Evolutionary conservation across 306 rosid genomes (phyloP).

Genomic region (Cicer judaicum): DNA sequence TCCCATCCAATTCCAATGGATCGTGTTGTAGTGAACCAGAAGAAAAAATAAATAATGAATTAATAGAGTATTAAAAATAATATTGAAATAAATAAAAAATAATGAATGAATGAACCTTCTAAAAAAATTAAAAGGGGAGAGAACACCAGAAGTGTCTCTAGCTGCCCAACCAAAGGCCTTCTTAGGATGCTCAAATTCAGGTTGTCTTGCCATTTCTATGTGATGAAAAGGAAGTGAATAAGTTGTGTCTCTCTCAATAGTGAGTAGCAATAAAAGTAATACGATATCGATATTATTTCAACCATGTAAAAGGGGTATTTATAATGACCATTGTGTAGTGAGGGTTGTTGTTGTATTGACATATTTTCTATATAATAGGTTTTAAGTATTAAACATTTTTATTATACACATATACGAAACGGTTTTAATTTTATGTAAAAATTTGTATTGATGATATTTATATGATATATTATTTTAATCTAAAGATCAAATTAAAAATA

Average conservation of each 20-base stretch:
- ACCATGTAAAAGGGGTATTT: background rate
- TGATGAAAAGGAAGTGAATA: background rate
- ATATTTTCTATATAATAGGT: background rate
- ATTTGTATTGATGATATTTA: no score
- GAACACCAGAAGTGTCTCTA: slow-evolving; percentile 45
- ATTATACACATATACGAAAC: no score
- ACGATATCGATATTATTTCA: background rate
- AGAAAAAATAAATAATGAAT: background rate
- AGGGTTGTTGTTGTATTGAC: background rate
- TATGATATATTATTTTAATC: no score
- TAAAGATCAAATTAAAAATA: no score
- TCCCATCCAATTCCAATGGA: no score
- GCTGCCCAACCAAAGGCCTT: slow-evolving; percentile 52
- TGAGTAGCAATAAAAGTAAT: background rate
- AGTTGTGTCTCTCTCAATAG: background rate
- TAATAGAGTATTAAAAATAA: background rate
- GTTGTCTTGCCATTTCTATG: slow-evolving; percentile 23
- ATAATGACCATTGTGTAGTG: background rate
- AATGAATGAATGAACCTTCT: slow-evolving; percentile 43
- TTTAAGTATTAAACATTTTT: no score
- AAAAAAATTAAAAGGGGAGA: slow-evolving; percentile 54
- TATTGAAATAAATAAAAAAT: background rate
- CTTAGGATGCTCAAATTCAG: slow-evolving; percentile 36
- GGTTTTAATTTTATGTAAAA: no score
- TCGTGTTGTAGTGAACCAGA: no score